Evolutionary conservation across 2,329 filamentous ascomycete species (phyloP).

Genomic region (Phoma herbarum): DNA sequence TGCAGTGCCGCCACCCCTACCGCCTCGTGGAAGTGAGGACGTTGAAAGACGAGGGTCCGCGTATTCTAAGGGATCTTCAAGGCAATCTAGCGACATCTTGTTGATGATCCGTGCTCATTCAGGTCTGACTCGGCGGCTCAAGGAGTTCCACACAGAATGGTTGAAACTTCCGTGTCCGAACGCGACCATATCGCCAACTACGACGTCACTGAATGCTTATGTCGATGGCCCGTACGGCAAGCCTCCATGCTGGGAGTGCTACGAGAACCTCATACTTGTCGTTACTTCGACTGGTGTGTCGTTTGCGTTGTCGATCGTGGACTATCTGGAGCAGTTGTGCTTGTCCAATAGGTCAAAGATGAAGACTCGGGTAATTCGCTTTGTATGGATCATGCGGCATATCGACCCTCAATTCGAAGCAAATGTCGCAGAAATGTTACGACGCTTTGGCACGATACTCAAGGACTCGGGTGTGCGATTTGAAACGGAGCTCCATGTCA

Average conservation of each 20-base stretch:
- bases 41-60: conserved; percentile 20
- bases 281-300: conserved; percentile 40
- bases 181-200: conserved; percentile 22
- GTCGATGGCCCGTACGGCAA: conserved; percentile 41
- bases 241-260: conserved; percentile 35
- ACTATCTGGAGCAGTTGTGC: conserved; percentile 37
- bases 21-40: conserved; percentile 26
- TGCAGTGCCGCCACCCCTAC: conserved; percentile 17
- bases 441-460: conserved; percentile 25
- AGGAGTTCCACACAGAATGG: conserved; percentile 35
- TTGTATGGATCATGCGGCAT: conserved; percentile 38
- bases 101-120: conserved; percentile 35
- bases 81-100: conserved; percentile 32
- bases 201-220: conserved; percentile 32
- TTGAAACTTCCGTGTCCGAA: conserved; percentile 41
- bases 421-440: conserved; percentile 27
- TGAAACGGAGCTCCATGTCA: conserved; percentile 28
- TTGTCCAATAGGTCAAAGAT: conserved; percentile 12
- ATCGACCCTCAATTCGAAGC: conserved; percentile 39
- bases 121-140: conserved; percentile 35
- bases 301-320: conserved; percentile 36
- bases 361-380: conserved; percentile 24
- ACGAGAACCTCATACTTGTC: conserved; percentile 35
- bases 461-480: conserved; percentile 30
- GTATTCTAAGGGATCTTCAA: background rate